Evolutionary conservation across 257 asterid genomes (phyloP), one percentile per base, ranked within the genome.

Genomic region (Anisodus acutangulus): DNA sequence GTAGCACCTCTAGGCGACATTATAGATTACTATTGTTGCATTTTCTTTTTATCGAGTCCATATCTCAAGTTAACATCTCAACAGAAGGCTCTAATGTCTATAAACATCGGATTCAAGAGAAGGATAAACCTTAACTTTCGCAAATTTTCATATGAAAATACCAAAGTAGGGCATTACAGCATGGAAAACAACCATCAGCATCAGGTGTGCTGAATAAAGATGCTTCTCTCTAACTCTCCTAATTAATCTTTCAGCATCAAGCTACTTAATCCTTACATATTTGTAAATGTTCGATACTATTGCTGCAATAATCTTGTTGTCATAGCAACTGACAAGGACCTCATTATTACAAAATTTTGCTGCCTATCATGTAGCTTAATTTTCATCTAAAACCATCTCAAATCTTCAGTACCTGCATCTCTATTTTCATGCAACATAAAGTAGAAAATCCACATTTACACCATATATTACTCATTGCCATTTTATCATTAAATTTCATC

Each of bases 341-440:
- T 69, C 41, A 41, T 8, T 41, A 43, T 26, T 16, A 41, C 15
- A 35, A 67, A 47, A 68, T 72, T 74, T 19, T 22, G n/a, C 43
- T 49, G 45, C 60, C 13, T 10, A 47, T 47, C 79, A 45, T 9
- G 55, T n/a, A 74, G 60, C 80, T 74, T 74, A 11, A 74, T 22
- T 49, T 74, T 74, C 81, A 74, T 3, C 81, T 41, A 47, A 72
- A 72, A 71, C 4, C 60, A 26, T 72, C 60, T 47, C 60, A 72
- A 71, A 47, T 10, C 80, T 19, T 72, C 15, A 72, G 80, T 47
- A 11, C 60, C 80, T n/a, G n/a, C 80, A 72, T 72, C 80, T 45
- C 41, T 19, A 19, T 45, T 74, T 19, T 22, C 22, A 59, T 16
- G 66, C 66, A 59, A 17, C 8, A 59, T 3, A 49, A 57, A 74